Evolutionary conservation across 2,329 filamentous ascomycete genomes (phyloP).

Genomic region (Fusarium hostae): DNA sequence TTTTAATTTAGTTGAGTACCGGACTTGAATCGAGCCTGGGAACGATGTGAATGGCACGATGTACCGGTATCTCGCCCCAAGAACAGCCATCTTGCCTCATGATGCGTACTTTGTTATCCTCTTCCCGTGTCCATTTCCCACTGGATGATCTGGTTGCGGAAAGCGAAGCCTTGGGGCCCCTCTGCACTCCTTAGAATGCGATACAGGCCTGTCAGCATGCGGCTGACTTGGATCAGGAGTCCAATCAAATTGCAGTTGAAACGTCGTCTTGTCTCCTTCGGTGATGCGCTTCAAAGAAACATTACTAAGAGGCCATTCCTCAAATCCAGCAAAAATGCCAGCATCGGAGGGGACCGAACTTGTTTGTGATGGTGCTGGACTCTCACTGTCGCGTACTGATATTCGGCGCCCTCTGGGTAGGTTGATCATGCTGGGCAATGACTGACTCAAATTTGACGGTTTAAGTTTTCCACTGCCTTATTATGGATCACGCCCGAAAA

Average conservation of each 20-base stretch:
- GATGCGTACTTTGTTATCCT: not conserved
- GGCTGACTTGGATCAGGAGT: slow-evolving; percentile 1
- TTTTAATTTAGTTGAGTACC: not conserved
- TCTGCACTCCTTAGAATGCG: not conserved
- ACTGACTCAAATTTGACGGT: too few species aligned
- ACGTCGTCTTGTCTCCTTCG: not conserved
- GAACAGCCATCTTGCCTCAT: not conserved
- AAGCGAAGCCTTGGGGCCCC: not conserved
- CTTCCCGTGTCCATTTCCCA: not conserved
- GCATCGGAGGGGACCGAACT: not conserved
- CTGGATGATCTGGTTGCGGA: not conserved
- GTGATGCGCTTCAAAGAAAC: slow-evolving; percentile 8
- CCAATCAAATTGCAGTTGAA: slow-evolving; percentile 11
- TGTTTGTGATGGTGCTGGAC: slow-evolving; percentile 16
- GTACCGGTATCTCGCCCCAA: not conserved
- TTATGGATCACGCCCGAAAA: too few species aligned
- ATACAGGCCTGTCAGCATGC: not conserved
- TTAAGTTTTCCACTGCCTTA: too few species aligned
- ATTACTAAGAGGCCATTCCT: slow-evolving; percentile 5
- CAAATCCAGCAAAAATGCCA: not conserved
- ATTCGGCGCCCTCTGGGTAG: not conserved
- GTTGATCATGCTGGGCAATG: too few species aligned
- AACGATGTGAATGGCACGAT: not conserved
- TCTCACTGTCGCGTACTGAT: not conserved
- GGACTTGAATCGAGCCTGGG: not conserved